These are phyloP conservation scores for Chlorociboria aeruginascens DNA, from an alignment of 495 filamentous ascomycete species.

Conservation along the genomic window DNA sequence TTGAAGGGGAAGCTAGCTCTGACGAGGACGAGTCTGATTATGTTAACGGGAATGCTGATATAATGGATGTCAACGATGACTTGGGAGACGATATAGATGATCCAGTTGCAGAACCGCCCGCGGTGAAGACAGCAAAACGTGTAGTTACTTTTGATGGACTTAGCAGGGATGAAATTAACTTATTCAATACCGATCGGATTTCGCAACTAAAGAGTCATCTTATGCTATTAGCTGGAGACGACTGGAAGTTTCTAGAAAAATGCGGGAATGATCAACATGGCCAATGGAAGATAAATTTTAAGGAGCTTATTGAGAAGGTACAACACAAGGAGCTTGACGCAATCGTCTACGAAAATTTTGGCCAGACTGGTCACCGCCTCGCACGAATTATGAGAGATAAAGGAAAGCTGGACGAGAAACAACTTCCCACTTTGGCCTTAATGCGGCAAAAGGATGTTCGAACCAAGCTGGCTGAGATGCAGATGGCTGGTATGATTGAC, in stretches of 20 bases:
- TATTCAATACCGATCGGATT: slow-evolving; percentile 20
- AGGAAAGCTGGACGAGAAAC: slow-evolving; percentile 87
- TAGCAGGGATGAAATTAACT: too few relatives aligned
- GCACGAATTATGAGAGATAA: slow-evolving; percentile 70
- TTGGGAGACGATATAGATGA: slow-evolving; percentile 24
- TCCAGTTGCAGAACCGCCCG: slow-evolving; percentile 3
- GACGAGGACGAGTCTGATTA: slow-evolving; percentile 17
- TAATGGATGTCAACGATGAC: slow-evolving; percentile 16
- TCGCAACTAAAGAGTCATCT: slow-evolving; percentile 66
- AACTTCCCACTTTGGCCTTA: slow-evolving; percentile 58
- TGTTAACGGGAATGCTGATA: slow-evolving; percentile 12
- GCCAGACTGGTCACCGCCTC: slow-evolving; percentile 62
- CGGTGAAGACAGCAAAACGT: slow-evolving; percentile 9
- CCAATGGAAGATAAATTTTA: slow-evolving; percentile 73
- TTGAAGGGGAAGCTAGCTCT: slow-evolving; percentile 24
- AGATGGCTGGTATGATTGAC: slow-evolving; percentile 71
- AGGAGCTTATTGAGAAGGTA: slow-evolving; percentile 50
- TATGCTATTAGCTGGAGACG: slow-evolving; percentile 58
- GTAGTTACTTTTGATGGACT: slow-evolving; percentile 14
- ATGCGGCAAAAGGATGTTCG: slow-evolving; percentile 73
- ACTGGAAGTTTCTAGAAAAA: slow-evolving; percentile 53
- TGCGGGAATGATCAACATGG: slow-evolving; percentile 42
- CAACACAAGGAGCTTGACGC: slow-evolving; percentile 65
- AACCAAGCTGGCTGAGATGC: slow-evolving; percentile 66
- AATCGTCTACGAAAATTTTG: slow-evolving; percentile 63